Evolutionary conservation across 441 rosid species (phyloP).

Genomic region (Eugenia klotzschiana): DNA sequence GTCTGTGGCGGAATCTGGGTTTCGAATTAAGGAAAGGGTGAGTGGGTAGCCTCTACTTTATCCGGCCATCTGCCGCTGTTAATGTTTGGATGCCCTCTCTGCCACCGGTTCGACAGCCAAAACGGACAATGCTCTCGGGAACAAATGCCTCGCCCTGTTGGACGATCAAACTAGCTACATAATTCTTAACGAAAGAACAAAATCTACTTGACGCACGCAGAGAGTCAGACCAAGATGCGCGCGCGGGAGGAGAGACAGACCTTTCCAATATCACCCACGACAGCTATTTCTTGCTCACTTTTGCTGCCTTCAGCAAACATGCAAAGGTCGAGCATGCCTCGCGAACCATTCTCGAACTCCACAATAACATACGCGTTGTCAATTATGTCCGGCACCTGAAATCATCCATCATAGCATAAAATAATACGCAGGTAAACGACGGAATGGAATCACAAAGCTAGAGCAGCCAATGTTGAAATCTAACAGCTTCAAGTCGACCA

Average conservation of each 20-base stretch:
- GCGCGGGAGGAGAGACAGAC: constrained; percentile 6
- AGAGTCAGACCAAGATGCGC: background rate
- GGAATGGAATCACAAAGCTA: background rate
- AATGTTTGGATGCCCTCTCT: constrained; percentile 56
- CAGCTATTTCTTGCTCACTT: constrained; percentile 89
- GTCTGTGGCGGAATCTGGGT: background rate
- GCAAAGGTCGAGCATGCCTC: constrained; percentile 90
- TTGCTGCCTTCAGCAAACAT: constrained; percentile 97
- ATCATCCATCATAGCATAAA: background rate
- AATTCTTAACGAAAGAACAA: background rate
- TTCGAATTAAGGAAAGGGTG: background rate
- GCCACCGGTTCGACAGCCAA: constrained; percentile 46
- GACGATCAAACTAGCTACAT: background rate
- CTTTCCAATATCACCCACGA: constrained; percentile 72
- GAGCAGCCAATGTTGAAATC: background rate
- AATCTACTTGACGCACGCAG: background rate
- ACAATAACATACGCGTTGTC: constrained; percentile 80
- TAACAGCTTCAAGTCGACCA: background rate
- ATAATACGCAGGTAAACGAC: background rate
- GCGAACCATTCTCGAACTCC: constrained; percentile 81
- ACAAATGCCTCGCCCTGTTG: constrained; percentile 84
- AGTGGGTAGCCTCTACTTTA: constrained; percentile 31
- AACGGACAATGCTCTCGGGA: constrained; percentile 64
- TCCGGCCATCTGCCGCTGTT: constrained; percentile 57
- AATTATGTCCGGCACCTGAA: constrained; percentile 78